Evolutionary conservation across 345 rosid species (phyloP).

Genomic region (Dipteronia sinensis): DNA sequence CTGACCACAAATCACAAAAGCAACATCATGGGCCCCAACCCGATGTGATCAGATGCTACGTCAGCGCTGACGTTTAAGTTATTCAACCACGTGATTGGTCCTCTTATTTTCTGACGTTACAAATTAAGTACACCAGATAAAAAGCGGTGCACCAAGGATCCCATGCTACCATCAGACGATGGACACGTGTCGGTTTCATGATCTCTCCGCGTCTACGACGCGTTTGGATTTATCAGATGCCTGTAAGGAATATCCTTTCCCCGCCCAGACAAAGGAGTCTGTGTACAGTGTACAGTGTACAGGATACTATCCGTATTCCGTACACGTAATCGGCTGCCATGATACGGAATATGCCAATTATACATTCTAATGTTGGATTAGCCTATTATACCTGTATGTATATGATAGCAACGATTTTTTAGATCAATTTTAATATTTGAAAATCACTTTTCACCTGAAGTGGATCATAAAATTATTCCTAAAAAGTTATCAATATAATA

Average conservation of each 20-base stretch:
- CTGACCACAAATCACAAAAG: not conserved
- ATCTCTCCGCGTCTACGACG: not conserved
- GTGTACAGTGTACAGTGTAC: no score
- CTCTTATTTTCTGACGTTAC: not conserved
- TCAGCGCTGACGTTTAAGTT: constrained; percentile 25
- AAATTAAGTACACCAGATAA: not conserved
- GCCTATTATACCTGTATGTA: no score
- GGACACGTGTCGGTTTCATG: constrained; percentile 13
- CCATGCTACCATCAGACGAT: not conserved
- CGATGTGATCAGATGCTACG: not conserved
- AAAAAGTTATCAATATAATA: no score
- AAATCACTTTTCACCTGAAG: no score
- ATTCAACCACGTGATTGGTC: not conserved
- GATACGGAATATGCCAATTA: no score
- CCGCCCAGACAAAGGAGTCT: not conserved
- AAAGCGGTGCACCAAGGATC: not conserved
- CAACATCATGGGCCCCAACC: not conserved
- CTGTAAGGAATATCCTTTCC: no score
- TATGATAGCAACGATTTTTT: no score
- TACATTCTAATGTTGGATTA: no score
- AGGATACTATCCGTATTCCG: no score
- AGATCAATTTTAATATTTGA: no score
- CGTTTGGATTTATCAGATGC: constrained; percentile 6
- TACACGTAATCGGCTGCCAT: no score
- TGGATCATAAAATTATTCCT: no score